A percentile compares a stretch with the other conserved stretches of the same genome.
These are phyloP conservation scores for Melampsora americana DNA, from an alignment of 1,284 basidiomycete species.

Conservation along the genomic window DNA sequence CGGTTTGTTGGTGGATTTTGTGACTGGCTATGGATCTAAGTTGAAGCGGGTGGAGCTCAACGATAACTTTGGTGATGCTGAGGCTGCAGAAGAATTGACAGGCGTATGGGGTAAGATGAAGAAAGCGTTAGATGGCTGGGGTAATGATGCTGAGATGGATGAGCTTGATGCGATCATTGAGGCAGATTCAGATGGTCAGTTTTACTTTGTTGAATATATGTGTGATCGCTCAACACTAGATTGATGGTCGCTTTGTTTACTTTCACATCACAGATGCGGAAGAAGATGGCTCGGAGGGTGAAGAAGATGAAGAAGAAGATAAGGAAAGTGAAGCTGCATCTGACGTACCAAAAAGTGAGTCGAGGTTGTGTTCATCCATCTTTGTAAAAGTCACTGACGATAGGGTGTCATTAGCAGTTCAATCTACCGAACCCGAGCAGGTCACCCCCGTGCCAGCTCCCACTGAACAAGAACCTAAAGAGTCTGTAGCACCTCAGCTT, in stretches of 20 bases:
- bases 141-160: conserved; percentile 43
- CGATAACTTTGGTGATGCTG: conserved; percentile 65
- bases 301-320: conserved; percentile 16
- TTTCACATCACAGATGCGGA: conserved; percentile 2
- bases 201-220: not conserved
- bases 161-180: conserved; percentile 43
- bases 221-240: not conserved
- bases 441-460: not conserved
- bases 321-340: not conserved
- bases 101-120: conserved; percentile 44
- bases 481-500: not conserved
- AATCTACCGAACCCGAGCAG: not conserved
- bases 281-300: conserved; percentile 72
- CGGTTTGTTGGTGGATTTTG: conserved; percentile 65
- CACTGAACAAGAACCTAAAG: not conserved
- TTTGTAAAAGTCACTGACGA: not conserved
- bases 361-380: not conserved
- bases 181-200: conserved; percentile 37
- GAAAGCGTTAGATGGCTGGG: conserved; percentile 37
- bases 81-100: conserved; percentile 26
- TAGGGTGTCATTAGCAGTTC: too few relatives aligned
- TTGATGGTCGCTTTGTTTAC: conserved; percentile 49
- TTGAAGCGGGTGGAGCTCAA: conserved; percentile 74
- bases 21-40: conserved; percentile 62
- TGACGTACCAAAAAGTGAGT: not conserved